phyloP scores from a whole-genome alignment of 495 filamentous ascomycete species.

The Xanthoparmelia taractica region DNA sequence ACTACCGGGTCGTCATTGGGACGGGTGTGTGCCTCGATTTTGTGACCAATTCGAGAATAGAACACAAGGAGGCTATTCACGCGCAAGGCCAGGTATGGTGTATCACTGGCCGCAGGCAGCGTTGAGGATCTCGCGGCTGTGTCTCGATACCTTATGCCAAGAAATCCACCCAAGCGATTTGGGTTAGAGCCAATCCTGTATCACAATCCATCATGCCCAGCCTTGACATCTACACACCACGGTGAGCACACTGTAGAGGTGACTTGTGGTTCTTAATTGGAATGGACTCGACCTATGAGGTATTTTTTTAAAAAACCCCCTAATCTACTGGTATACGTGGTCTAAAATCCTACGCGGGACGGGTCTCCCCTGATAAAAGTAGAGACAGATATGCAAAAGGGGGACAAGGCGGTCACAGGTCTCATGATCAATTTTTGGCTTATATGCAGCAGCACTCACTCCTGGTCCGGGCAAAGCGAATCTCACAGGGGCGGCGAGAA shows the following conservation, averaged over 20 bases:
- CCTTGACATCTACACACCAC: neutral
- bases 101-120: constrained; percentile 10
- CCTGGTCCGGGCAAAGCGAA: neutral
- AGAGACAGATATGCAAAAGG: neutral
- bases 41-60: neutral
- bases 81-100: constrained; percentile 6
- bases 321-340: neutral
- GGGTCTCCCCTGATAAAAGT: neutral
- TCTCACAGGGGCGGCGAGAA: neutral
- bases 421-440: too few relatives aligned
- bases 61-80: neutral
- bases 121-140: constrained; percentile 1
- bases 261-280: neutral
- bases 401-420: neutral
- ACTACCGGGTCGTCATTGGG: constrained; percentile 8
- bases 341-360: neutral
- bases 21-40: neutral
- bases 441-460: neutral
- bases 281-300: neutral
- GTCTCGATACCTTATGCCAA: constrained; percentile 3
- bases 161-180: neutral
- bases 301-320: neutral
- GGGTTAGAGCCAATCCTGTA: neutral
- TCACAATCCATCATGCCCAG: neutral
- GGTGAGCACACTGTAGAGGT: neutral